phyloP scores from a whole-genome alignment of 2,329 filamentous ascomycete genomes.

The Venturia pyrina region DNA sequence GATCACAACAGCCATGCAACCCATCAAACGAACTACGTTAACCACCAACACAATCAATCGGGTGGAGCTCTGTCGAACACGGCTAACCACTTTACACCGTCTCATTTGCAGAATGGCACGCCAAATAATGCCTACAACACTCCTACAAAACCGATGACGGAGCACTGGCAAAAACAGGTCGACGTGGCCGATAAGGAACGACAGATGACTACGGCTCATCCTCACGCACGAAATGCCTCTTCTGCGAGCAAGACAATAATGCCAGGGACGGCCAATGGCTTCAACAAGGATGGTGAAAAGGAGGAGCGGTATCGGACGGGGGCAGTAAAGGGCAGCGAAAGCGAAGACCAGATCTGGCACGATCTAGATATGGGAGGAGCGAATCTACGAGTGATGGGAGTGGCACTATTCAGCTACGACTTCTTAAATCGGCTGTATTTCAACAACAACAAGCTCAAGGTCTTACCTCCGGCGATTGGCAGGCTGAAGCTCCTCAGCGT shows the following conservation, averaged over 20 bases:
- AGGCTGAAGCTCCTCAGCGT: slow-evolving; percentile 70
- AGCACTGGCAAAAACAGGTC: slow-evolving; percentile 83
- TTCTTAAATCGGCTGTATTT: slow-evolving; percentile 91
- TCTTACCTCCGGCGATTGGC: slow-evolving; percentile 72
- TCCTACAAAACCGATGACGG: slow-evolving; percentile 47
- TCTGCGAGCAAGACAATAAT: slow-evolving; percentile 59
- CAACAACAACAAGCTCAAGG: slow-evolving; percentile 79
- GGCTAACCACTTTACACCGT: slow-evolving; percentile 51
- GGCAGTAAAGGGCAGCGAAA: slow-evolving; percentile 38
- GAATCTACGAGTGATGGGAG: slow-evolving; percentile 72
- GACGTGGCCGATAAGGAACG: slow-evolving; percentile 66
- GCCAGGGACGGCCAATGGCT: slow-evolving; percentile 40
- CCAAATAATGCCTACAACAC: slow-evolving; percentile 45
- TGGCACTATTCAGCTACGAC: slow-evolving; percentile 70
- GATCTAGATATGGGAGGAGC: slow-evolving; percentile 95
- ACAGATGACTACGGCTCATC: slow-evolving; percentile 46
- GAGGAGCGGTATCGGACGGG: slow-evolving; percentile 57
- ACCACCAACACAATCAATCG: slow-evolving; percentile 53
- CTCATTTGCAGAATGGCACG: slow-evolving; percentile 51
- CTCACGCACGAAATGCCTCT: slow-evolving; percentile 65
- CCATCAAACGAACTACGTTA: slow-evolving; percentile 48
- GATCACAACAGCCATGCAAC: slow-evolving; percentile 52
- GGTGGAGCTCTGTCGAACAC: slow-evolving; percentile 53
- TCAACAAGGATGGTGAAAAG: slow-evolving; percentile 38
- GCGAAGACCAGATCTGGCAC: slow-evolving; percentile 66